phyloP scores from a whole-genome alignment of 1,139 yeast species.

The Groenewaldozyma auringiensis region DNA sequence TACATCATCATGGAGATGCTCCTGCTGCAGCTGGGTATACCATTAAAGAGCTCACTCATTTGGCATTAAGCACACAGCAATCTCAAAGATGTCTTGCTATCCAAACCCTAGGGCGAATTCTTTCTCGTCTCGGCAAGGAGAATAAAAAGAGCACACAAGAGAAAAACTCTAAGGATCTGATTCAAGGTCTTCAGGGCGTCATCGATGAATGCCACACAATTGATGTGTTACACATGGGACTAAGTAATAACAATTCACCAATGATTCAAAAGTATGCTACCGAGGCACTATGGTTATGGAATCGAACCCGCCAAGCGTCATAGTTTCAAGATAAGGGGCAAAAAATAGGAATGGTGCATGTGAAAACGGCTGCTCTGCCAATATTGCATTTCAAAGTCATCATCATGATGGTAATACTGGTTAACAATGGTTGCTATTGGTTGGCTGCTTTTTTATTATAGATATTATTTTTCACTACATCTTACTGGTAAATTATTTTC shows the following conservation, averaged over 20 bases:
- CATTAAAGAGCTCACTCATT: conserved; percentile 67
- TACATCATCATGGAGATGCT: conserved; percentile 86
- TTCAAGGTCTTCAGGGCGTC: conserved; percentile 66
- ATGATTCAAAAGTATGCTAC: conserved; percentile 80
- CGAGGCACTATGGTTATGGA: conserved; percentile 94
- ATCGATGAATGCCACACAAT: conserved; percentile 57
- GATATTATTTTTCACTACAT: too few relatives aligned
- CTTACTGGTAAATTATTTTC: too few relatives aligned
- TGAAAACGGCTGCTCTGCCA: too few relatives aligned
- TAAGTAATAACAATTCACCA: conserved; percentile 60
- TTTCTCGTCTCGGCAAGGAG: conserved; percentile 69
- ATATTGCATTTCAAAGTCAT: too few relatives aligned
- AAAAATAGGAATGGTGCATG: too few relatives aligned
- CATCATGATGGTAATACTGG: too few relatives aligned
- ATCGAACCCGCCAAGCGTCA: conserved; percentile 34
- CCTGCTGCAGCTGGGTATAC: conserved; percentile 94
- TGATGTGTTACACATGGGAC: conserved; percentile 66
- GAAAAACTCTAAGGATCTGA: conserved; percentile 32
- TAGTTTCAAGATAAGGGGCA: too few relatives aligned
- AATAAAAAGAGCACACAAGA: conserved; percentile 33
- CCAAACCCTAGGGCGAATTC: conserved; percentile 76
- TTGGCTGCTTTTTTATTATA: too few relatives aligned
- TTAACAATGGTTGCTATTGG: too few relatives aligned
- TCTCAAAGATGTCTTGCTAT: conserved; percentile 84
- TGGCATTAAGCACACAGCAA: conserved; percentile 70